Percentiles rank a stretch among this genome's conserved stretches.
These are phyloP conservation scores for Penicillium sp. DNA, from an alignment of 2,329 filamentous ascomycete species.

Conservation along the genomic window DNA sequence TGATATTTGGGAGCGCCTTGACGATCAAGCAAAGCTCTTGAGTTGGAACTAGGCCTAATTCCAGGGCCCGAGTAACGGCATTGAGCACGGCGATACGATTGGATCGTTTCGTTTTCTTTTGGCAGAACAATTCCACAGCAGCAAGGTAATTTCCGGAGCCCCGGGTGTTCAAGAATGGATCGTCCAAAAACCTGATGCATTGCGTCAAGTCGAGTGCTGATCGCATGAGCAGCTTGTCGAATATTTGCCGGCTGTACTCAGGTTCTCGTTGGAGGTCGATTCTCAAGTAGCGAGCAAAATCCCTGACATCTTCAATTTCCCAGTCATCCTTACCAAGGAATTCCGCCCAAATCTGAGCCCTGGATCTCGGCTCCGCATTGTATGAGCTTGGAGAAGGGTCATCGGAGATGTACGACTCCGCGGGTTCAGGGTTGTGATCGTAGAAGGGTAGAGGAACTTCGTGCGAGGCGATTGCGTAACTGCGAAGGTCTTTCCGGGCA, in stretches of 20 bases:
- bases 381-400: background rate
- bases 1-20: conserved; percentile 20
- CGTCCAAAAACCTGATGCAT: conserved; percentile 32
- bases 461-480: conserved; percentile 16
- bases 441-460: conserved; percentile 20
- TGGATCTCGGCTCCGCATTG: conserved; percentile 1
- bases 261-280: conserved; percentile 36
- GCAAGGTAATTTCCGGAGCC: conserved; percentile 35
- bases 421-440: conserved; percentile 16
- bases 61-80: conserved; percentile 28
- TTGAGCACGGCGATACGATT: conserved; percentile 23
- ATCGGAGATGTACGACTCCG: conserved; percentile 3
- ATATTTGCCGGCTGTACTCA: conserved; percentile 33
- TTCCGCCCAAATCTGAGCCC: conserved; percentile 13
- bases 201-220: conserved; percentile 18
- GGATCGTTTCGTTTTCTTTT: conserved; percentile 13
- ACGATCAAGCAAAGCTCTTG: conserved; percentile 33
- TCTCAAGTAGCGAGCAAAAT: conserved; percentile 24
- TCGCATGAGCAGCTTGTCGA: conserved; percentile 28
- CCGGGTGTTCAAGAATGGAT: conserved; percentile 33
- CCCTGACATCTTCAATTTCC: conserved; percentile 27
- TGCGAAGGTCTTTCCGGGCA: conserved; percentile 14
- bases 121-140: conserved; percentile 25
- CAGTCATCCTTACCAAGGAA: conserved; percentile 18
- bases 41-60: conserved; percentile 33